Base-by-base conservation (phyloP, 345 rosid species). In the Mangifera indica region DNA sequence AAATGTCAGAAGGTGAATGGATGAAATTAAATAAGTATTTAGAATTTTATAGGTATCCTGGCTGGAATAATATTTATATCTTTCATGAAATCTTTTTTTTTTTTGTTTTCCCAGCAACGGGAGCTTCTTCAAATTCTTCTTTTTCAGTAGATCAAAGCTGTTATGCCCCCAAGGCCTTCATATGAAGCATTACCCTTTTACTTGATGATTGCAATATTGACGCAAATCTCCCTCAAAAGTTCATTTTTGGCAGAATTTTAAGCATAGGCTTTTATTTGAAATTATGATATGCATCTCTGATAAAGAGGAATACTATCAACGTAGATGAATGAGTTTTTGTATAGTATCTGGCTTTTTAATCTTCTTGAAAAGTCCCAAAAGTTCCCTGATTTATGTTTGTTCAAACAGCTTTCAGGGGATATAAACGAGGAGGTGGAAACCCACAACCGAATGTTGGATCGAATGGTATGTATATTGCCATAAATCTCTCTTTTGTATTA, bases 361-460 rank as follows among this genome's bases (percentile, higher is more conserved):
- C n/a, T n/a, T 54, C 37, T 49, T 71, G 22, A 56, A 34, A 37
- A 56, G 26, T 54, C n/a, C 29, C 59, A 40, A 71, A 10, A 40
- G 54, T 26, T 68, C 77, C 18, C 60, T 73, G 54, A 74, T 21
- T n/a, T 63, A 25, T 37, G n/a, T 53, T 48, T 56, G 61, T 29
- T 56, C 74, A 46, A 77, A 73, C 77, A 93, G 98, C 84, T 93
- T 63, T 89, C 98, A 15, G 98, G 96, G 17, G 98, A 91, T 76
- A 85, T 93, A 79, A 76, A 91, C 13, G 98, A 91, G 78, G 98
- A 93, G 78, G 97, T 93, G 55, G 97, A 91, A 60, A 65, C 75
- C 52, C 98, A 93, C 79, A 93, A 91, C 79, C 91, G 79, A 62
- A 79, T 86, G 91, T 87, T 93, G 76, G 98, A 91, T 78, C 79